A percentile compares a stretch with the other conserved stretches of the same genome.
Evolutionary conservation across 192 early-diverging fungal species (phyloP).

Genomic region (Coemansia sp.): DNA sequence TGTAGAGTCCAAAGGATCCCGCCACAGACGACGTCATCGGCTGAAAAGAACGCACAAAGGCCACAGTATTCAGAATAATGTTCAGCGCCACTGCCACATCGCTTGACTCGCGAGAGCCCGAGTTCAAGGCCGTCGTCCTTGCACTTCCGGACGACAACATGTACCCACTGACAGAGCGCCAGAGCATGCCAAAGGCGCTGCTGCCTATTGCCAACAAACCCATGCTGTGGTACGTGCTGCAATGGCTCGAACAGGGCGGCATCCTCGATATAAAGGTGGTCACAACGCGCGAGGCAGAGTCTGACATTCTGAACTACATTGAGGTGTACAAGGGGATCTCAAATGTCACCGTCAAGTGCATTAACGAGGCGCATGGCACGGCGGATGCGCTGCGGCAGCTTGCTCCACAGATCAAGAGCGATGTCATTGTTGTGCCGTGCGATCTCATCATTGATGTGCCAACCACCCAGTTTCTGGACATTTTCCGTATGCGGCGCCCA

Average conservation of each 20-base stretch:
- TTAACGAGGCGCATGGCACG: conserved; percentile 66
- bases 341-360: conserved; percentile 51
- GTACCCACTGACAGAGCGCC: conserved; percentile 77
- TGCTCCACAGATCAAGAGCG: conserved; percentile 82
- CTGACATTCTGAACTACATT: conserved; percentile 57
- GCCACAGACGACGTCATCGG: background rate
- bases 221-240: conserved; percentile 88
- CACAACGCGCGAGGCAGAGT: conserved; percentile 63
- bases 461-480: conserved; percentile 80
- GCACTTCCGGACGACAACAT: conserved; percentile 52
- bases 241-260: conserved; percentile 90
- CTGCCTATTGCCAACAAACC: conserved; percentile 94
- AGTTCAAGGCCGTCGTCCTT: conserved; percentile 51
- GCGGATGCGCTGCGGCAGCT: conserved; percentile 82
- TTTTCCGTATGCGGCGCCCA: conserved; percentile 75
- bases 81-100: conserved; percentile 31
- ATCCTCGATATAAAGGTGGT: conserved; percentile 77
- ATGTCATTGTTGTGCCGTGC: conserved; percentile 91
- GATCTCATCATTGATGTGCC: conserved; percentile 87
- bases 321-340: conserved; percentile 58
- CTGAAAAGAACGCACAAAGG: background rate
- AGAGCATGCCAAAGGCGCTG: conserved; percentile 87
- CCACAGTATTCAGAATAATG: conserved; percentile 10
- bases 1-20: background rate
- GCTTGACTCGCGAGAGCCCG: conserved; percentile 40